These are phyloP conservation scores for barley (Hordeum vulgare) DNA, from an alignment of 176 grass and related monocot genomes.

Conservation along the genomic window DNA sequence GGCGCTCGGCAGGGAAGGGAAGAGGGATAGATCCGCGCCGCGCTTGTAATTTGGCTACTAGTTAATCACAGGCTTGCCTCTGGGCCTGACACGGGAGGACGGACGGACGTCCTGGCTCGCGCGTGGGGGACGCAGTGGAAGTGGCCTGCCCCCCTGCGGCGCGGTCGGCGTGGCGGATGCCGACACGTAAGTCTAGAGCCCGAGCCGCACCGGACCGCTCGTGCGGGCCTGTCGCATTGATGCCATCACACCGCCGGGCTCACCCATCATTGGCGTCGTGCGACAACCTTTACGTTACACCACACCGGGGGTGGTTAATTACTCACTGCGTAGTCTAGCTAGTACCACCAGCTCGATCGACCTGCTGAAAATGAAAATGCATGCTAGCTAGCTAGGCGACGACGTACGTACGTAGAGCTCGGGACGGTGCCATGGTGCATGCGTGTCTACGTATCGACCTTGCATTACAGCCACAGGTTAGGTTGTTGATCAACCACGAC, in stretches of 20 bases:
- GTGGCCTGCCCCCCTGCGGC: too few relatives aligned
- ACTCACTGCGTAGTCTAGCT: too few relatives aligned
- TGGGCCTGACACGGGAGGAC: neutral
- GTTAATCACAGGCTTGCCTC: neutral
- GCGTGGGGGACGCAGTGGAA: neutral
- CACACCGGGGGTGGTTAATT: too few relatives aligned
- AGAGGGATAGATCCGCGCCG: neutral
- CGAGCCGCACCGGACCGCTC: neutral
- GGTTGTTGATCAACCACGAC: neutral
- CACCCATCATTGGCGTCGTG: neutral
- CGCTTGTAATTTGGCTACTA: neutral
- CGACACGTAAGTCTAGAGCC: neutral
- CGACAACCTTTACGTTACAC: neutral
- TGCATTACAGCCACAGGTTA: too few relatives aligned
- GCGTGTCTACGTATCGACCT: too few relatives aligned
- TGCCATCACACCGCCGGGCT: slow-evolving; percentile 5
- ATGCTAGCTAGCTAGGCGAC: too few relatives aligned
- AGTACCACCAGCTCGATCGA: too few relatives aligned
- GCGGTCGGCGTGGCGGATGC: neutral
- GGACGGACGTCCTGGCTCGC: neutral
- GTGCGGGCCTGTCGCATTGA: slow-evolving; percentile 5
- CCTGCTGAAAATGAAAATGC: too few relatives aligned
- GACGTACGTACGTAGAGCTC: too few relatives aligned
- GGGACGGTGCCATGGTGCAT: too few relatives aligned
- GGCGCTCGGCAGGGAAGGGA: neutral